Percentiles rank a stretch among this genome's conserved stretches.
Evolutionary conservation across 345 rosid genomes (phyloP).

Genomic region (Pistacia integerrima): DNA sequence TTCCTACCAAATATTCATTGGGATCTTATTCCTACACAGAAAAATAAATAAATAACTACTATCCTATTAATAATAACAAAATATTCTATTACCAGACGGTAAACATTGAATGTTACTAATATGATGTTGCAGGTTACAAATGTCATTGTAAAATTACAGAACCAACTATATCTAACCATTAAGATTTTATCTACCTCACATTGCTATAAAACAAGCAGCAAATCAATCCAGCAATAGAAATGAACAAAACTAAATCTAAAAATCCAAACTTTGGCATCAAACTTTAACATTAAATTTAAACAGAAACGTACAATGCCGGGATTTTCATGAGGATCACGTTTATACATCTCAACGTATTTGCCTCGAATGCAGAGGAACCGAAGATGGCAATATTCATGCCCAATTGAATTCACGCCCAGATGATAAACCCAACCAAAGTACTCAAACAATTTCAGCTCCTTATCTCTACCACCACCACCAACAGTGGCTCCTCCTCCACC

Average conservation of each 20-base stretch:
- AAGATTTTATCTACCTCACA: too few relatives aligned
- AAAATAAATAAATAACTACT: too few relatives aligned
- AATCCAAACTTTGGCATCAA: background rate
- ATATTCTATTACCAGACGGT: too few relatives aligned
- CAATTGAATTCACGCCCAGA: conserved; percentile 80
- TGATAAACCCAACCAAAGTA: conserved; percentile 88
- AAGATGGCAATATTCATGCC: conserved; percentile 76
- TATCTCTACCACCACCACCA: conserved; percentile 18
- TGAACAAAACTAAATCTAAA: background rate
- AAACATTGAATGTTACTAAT: too few relatives aligned
- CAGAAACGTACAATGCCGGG: conserved; percentile 71
- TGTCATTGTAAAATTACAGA: too few relatives aligned
- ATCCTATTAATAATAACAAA: too few relatives aligned
- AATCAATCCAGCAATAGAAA: background rate
- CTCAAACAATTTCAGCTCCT: conserved; percentile 39
- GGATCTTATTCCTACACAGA: too few relatives aligned
- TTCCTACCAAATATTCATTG: too few relatives aligned
- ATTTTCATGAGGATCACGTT: conserved; percentile 84
- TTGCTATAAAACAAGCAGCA: too few relatives aligned
- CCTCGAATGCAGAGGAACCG: conserved; percentile 75
- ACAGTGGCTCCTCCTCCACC: background rate
- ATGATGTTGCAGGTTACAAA: too few relatives aligned
- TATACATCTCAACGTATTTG: conserved; percentile 86
- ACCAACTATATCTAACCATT: too few relatives aligned
- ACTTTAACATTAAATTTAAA: background rate